Percentiles rank a stretch among this genome's conserved stretches.
Evolutionary conservation across 2,329 filamentous ascomycete species (phyloP).

Genomic region (Triangularia verruculosa): DNA sequence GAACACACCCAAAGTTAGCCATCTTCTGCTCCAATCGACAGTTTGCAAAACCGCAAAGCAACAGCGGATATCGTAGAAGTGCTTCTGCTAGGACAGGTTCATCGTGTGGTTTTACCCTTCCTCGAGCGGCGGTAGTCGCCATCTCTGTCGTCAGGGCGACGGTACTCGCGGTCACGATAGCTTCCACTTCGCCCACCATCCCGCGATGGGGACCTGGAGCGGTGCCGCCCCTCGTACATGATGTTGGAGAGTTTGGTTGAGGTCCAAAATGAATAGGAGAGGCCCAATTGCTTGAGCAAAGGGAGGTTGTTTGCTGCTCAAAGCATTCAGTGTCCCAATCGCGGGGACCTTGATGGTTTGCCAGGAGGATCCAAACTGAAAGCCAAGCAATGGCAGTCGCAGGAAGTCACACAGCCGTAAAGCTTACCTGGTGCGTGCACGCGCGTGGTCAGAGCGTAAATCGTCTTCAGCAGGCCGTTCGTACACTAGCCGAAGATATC

Average conservation of each 20-base stretch:
- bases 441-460: background rate
- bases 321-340: background rate
- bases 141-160: conserved; percentile 29
- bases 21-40: conserved; percentile 19
- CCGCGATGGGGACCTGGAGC: conserved; percentile 29
- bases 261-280: conserved; percentile 5
- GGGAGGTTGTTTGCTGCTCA: background rate
- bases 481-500: background rate
- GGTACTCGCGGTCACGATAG: conserved; percentile 32
- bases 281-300: background rate
- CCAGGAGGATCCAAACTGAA: background rate
- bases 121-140: conserved; percentile 45
- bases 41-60: conserved; percentile 11
- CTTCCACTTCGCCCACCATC: conserved; percentile 22
- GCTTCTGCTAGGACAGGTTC: conserved; percentile 15
- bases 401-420: background rate
- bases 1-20: conserved; percentile 27
- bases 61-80: conserved; percentile 10
- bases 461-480: background rate
- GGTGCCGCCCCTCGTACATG: conserved; percentile 45
- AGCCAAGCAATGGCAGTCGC: background rate
- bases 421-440: background rate
- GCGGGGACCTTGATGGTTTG: background rate
- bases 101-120: conserved; percentile 39
- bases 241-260: conserved; percentile 20